A percentile compares a stretch with the other conserved stretches of the same genome.
These are phyloP conservation scores for Entoloma clypeatum DNA, from an alignment of 1,284 basidiomycete species.

Conservation along the genomic window DNA sequence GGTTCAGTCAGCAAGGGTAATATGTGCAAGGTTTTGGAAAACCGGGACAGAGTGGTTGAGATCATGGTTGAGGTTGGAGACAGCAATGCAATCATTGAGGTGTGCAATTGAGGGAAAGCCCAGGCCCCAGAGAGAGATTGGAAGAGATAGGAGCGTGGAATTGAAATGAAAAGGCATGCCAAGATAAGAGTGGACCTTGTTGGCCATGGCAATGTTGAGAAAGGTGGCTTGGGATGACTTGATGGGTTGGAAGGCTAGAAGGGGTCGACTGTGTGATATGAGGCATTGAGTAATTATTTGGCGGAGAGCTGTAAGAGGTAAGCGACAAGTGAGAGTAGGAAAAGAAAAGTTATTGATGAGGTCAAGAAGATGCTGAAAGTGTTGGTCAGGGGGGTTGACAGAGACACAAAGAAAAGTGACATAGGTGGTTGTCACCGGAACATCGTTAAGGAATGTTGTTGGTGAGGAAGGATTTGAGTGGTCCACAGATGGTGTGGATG, in stretches of 20 bases:
- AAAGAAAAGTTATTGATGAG: constrained; percentile 25
- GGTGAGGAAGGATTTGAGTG: constrained; percentile 7
- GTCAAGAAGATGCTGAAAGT: constrained; percentile 17
- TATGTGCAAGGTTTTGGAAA: constrained; percentile 24
- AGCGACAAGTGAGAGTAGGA: constrained; percentile 17
- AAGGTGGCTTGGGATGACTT: constrained; percentile 20
- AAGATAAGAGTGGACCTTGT: constrained; percentile 19
- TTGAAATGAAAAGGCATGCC: constrained; percentile 23
- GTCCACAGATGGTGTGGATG: background rate
- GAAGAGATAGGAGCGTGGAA: constrained; percentile 17
- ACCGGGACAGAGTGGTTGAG: constrained; percentile 30
- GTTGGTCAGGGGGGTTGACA: constrained; percentile 19
- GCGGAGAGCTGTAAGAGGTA: constrained; percentile 24
- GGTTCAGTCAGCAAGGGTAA: constrained; percentile 32
- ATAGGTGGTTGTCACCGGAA: constrained; percentile 11
- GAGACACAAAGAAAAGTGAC: constrained; percentile 22
- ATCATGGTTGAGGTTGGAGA: constrained; percentile 22
- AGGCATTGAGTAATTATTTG: constrained; percentile 26
- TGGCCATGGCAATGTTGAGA: constrained; percentile 18
- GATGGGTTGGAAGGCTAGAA: constrained; percentile 29
- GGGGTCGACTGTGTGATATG: constrained; percentile 21
- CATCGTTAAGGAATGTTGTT: constrained; percentile 4
- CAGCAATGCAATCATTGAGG: constrained; percentile 25
- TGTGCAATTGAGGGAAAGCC: constrained; percentile 25
- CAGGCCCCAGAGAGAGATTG: constrained; percentile 20